phyloP scores from a whole-genome alignment of 257 asterid genomes.

The Solanum bulbocastanum region DNA sequence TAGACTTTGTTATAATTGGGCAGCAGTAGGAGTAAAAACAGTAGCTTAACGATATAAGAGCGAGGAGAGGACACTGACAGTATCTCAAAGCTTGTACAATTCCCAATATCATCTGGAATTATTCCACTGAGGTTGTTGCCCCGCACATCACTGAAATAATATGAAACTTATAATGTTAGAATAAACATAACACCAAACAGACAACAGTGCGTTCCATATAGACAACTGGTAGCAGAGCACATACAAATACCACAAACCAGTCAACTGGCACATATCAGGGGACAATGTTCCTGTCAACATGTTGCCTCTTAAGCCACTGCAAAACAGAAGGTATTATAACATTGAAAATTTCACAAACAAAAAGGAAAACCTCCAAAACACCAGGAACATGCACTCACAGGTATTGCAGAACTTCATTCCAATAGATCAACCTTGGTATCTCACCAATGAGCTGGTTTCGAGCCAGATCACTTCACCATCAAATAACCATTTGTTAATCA shows the following conservation, averaged over 20 bases:
- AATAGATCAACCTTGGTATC: conserved; percentile 84
- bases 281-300: conserved; percentile 72
- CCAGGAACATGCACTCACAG: conserved; percentile 42
- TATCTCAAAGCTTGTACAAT: conserved; percentile 94
- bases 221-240: conserved; percentile 7
- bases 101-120: conserved; percentile 86
- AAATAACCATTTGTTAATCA: background rate
- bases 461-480: conserved; percentile 65
- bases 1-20: too few relatives aligned
- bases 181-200: background rate
- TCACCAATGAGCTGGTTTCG: conserved; percentile 85
- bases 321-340: background rate
- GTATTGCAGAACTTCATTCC: conserved; percentile 96
- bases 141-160: conserved; percentile 63
- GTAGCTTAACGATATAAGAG: background rate
- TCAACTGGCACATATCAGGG: conserved; percentile 87
- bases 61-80: conserved; percentile 39
- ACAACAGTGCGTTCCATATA: background rate
- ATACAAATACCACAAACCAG: conserved; percentile 98
- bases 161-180: background rate
- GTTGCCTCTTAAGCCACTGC: conserved; percentile 86
- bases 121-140: conserved; percentile 81
- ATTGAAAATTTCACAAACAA: background rate
- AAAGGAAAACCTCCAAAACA: background rate
- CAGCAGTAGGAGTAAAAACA: background rate